These are phyloP conservation scores for Protomyces inouyei DNA, from an alignment of 1,139 yeast genomes.

Conservation along the genomic window DNA sequence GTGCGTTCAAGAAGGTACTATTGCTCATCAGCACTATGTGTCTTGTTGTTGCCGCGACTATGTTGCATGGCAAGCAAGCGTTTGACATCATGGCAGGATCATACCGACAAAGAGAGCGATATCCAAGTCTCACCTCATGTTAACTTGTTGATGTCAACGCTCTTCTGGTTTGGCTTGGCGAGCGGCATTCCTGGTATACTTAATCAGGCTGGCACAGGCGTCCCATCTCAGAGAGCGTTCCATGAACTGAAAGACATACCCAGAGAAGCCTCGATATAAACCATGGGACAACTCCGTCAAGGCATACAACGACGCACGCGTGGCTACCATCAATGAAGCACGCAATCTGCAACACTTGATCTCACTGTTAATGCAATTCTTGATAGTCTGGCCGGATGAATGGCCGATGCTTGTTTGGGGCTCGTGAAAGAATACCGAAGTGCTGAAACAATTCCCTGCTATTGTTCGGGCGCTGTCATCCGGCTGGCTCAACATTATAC, in stretches of 20 bases:
- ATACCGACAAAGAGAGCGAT: not conserved
- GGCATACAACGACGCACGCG: conserved; percentile 10
- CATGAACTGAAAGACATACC: conserved; percentile 1
- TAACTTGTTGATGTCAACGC: not conserved
- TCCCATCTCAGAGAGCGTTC: conserved; percentile 3
- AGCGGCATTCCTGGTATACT: conserved; percentile 5
- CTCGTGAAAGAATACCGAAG: conserved; percentile 20
- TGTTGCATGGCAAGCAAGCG: not conserved
- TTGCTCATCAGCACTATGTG: not conserved
- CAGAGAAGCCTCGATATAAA: not conserved
- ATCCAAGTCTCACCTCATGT: not conserved
- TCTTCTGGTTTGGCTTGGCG: not conserved
- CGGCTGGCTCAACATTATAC: conserved; percentile 12
- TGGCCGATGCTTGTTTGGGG: conserved; percentile 23
- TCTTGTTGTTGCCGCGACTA: not conserved
- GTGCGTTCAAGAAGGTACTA: not conserved
- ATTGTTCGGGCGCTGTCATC: conserved; percentile 1
- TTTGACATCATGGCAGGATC: not conserved
- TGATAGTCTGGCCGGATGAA: conserved; percentile 7
- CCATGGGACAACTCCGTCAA: not conserved
- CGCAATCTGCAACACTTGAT: conserved; percentile 15
- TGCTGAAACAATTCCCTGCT: conserved; percentile 14
- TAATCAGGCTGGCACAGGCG: conserved; percentile 2
- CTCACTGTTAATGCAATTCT: conserved; percentile 12
- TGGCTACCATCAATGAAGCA: conserved; percentile 19